These are phyloP conservation scores for Moricandia moricandioides DNA, from an alignment of 345 rosid genomes.

Conservation along the genomic window DNA sequence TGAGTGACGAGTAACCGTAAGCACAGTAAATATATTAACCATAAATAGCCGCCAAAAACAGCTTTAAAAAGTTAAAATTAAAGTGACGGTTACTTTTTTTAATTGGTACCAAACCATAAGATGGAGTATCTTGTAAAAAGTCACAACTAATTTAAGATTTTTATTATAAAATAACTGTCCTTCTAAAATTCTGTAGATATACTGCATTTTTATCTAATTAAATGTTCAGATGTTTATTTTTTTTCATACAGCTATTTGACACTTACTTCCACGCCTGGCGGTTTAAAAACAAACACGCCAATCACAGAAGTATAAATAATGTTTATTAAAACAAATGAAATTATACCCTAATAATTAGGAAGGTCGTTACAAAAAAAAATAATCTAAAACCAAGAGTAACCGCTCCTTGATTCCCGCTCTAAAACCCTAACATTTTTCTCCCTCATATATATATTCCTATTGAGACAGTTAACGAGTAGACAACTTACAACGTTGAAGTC, in stretches of 20 bases:
- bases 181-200: neutral
- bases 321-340: neutral
- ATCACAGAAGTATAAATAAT: too few species aligned
- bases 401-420: slow-evolving; percentile 28
- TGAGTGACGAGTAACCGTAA: slow-evolving; percentile 20
- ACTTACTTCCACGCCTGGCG: too few species aligned
- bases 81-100: slow-evolving; percentile 27
- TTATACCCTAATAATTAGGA: slow-evolving; percentile 20
- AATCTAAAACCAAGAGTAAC: slow-evolving; percentile 17
- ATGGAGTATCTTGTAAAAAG: neutral
- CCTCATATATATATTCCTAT: neutral
- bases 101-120: too few species aligned
- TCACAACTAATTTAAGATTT: neutral
- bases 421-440: slow-evolving; percentile 24
- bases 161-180: neutral
- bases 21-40: neutral
- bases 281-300: too few species aligned
- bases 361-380: slow-evolving; percentile 10
- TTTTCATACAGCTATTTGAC: too few species aligned
- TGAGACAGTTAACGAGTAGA: neutral
- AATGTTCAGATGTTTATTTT: too few species aligned
- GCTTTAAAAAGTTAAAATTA: neutral
- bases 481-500: slow-evolving; percentile 3
- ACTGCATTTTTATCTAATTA: too few species aligned
- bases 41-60: neutral